phyloP scores from a whole-genome alignment of 306 rosid genomes.

The Prinsepia uniflora region DNA sequence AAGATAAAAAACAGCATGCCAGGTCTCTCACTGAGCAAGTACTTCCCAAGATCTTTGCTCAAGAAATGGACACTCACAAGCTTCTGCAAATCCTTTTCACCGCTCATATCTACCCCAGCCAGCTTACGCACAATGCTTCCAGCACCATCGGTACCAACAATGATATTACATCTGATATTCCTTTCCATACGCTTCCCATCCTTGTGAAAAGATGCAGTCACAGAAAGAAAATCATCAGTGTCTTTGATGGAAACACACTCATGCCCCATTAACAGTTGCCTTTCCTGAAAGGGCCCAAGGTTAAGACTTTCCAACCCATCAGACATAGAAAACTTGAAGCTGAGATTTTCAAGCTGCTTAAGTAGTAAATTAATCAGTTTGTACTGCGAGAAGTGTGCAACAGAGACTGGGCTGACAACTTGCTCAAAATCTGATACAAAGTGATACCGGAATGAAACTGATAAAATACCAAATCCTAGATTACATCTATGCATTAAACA shows the following conservation, averaged over 20 bases:
- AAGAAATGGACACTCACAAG: slow-evolving; percentile 86
- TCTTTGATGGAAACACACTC: slow-evolving; percentile 68
- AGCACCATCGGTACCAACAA: slow-evolving; percentile 84
- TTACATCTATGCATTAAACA: not conserved
- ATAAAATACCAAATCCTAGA: not conserved
- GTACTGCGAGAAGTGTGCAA: slow-evolving; percentile 91
- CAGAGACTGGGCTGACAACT: slow-evolving; percentile 78
- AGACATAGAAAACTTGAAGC: slow-evolving; percentile 45
- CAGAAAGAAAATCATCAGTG: slow-evolving; percentile 43
- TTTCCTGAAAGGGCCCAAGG: slow-evolving; percentile 28
- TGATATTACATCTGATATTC: slow-evolving; percentile 55
- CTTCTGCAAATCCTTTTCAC: slow-evolving; percentile 81
- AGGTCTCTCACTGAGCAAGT: slow-evolving; percentile 77
- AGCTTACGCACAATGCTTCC: slow-evolving; percentile 85
- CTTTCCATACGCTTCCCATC: slow-evolving; percentile 50
- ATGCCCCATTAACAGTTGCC: slow-evolving; percentile 66
- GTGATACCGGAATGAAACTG: slow-evolving; percentile 28
- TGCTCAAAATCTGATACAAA: slow-evolving; percentile 69
- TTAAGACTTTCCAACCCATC: slow-evolving; percentile 38
- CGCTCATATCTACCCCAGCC: slow-evolving; percentile 73
- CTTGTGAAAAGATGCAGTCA: slow-evolving; percentile 49
- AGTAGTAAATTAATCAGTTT: slow-evolving; percentile 57
- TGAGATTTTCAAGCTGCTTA: slow-evolving; percentile 58
- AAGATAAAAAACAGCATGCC: slow-evolving; percentile 94
- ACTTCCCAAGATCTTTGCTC: slow-evolving; percentile 80